Evolutionary conservation across 345 rosid genomes (phyloP).

Genomic region (Schrenkiella parvula): DNA sequence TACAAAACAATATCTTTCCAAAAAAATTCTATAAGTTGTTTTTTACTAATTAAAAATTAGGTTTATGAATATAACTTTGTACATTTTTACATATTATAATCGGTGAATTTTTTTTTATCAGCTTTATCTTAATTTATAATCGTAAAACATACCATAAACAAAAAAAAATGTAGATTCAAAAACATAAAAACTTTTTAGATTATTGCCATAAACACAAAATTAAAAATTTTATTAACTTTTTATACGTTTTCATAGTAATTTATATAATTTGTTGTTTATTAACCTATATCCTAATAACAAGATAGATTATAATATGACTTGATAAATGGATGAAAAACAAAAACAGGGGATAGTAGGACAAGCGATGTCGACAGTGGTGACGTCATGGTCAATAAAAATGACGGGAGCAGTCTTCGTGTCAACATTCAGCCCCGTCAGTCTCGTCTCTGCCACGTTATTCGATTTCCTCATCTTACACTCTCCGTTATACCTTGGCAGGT

Average conservation of each 20-base stretch:
- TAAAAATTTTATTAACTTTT: too few relatives aligned
- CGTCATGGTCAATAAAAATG: constrained; percentile 44
- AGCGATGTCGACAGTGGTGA: constrained; percentile 41
- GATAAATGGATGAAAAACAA: neutral
- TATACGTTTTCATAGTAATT: neutral
- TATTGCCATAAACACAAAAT: neutral
- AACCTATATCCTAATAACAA: neutral
- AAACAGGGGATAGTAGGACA: constrained; percentile 45
- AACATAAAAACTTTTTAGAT: too few relatives aligned
- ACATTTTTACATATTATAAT: neutral
- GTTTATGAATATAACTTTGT: neutral
- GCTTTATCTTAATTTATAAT: neutral
- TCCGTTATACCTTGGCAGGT: constrained; percentile 35
- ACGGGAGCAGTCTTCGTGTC: constrained; percentile 47
- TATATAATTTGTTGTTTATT: neutral
- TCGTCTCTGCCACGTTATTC: constrained; percentile 31
- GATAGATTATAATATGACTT: neutral
- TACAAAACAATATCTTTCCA: neutral
- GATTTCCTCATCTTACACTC: constrained; percentile 31
- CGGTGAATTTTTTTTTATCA: neutral
- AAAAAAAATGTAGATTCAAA: too few relatives aligned
- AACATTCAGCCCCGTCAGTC: constrained; percentile 40
- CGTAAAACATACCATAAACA: neutral
- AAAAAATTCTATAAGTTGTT: neutral
- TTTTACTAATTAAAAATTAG: neutral